Conservation (phyloP, 2,329 filamentous ascomycete genomes). For the Lachnellula arida region DNA sequence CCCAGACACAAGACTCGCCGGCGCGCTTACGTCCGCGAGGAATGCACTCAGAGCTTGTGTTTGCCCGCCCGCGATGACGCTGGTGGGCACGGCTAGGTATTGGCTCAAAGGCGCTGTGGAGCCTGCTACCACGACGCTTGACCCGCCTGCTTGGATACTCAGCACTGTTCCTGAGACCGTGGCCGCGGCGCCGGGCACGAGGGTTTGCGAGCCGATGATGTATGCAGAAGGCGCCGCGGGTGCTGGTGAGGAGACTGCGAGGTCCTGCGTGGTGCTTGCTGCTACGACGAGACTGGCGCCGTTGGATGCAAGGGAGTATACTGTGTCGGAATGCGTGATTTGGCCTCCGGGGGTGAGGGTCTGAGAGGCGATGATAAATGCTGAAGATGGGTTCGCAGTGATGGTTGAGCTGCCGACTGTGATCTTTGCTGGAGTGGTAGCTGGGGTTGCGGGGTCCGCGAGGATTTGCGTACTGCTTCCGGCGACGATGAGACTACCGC, state of each 20-base stretch:
- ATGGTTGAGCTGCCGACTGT: background rate
- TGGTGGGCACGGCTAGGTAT: background rate
- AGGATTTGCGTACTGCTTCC: background rate
- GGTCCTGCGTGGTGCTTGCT: background rate
- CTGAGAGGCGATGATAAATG: background rate
- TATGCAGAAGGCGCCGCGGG: background rate
- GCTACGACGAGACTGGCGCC: background rate
- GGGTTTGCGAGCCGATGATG: background rate
- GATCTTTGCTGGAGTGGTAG: background rate
- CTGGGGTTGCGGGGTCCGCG: background rate
- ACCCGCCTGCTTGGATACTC: background rate
- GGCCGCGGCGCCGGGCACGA: background rate
- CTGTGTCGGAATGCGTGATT: conserved; percentile 1
- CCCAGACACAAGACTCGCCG: background rate
- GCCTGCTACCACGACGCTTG: background rate
- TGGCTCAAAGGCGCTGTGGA: background rate
- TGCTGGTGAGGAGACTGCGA: background rate
- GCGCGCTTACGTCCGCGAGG: background rate
- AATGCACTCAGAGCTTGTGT: background rate
- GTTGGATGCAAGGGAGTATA: background rate
- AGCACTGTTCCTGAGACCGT: conserved; percentile 3
- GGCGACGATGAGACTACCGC: background rate
- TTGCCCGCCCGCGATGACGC: background rate
- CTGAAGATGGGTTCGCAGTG: background rate
- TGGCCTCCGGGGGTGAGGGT: conserved; percentile 1